Percentiles rank a stretch among this genome's conserved stretches.
These are phyloP conservation scores for Choricystis sp. DNA, from an alignment of 139 green algal species.

Conservation along the genomic window DNA sequence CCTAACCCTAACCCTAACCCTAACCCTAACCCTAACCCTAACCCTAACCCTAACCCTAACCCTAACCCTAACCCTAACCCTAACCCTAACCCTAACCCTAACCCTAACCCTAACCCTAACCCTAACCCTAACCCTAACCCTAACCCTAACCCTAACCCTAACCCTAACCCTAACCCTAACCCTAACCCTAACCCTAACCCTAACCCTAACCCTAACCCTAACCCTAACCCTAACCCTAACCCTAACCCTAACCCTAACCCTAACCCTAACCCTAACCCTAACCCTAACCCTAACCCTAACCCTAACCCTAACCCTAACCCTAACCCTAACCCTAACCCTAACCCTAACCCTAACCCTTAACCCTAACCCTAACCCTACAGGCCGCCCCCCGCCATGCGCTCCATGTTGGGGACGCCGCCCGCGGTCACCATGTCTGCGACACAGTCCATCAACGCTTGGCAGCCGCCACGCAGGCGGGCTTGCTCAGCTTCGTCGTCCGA, in stretches of 20 bases:
- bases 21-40: neutral
- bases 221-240: neutral
- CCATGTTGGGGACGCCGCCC: constrained; percentile 12
- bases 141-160: neutral
- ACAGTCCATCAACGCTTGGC: constrained; percentile 32
- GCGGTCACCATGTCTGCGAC: constrained; percentile 19
- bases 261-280: neutral
- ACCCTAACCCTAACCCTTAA: neutral
- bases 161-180: neutral
- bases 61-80: neutral
- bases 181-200: neutral
- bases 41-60: neutral
- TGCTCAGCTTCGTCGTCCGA: constrained; percentile 7
- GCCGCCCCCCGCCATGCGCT: constrained; percentile 3
- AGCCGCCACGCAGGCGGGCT: constrained; percentile 5
- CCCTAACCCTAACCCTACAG: neutral
- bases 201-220: neutral
- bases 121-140: neutral
- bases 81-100: neutral
- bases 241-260: neutral
- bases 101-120: neutral
- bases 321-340: neutral
- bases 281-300: neutral
- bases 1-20: too few species aligned
- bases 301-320: neutral